Evolutionary conservation across 768 basidiomycete species (phyloP), one percentile per base, ranked within the genome.

Genomic region (Gyrodon lividus): DNA sequence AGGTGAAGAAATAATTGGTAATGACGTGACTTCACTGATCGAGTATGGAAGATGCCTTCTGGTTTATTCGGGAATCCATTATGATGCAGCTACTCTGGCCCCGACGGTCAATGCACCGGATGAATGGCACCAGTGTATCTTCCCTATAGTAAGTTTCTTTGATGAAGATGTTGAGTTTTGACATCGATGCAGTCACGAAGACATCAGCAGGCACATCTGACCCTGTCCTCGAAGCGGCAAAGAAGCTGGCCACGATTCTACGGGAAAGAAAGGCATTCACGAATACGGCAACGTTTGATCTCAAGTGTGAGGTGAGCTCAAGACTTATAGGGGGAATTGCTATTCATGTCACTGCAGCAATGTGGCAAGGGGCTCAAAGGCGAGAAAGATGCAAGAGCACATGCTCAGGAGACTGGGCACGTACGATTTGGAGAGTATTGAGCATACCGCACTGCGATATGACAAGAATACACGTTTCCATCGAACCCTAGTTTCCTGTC

Each of bases 41-140:
- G 33, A 0, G 39, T 22, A 47, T 20, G 46, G 66, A 67, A 77
- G 86, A 17, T 86, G 84, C 51, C 67, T 97, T 13, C 64, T 98
- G n/a, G 76, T 98, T 4, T 98, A 98, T 72, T 92, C 90, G 0
- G 96, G 96, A 3, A 97, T 98, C 41, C 95, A 98, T 67, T 99
- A 99, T 69, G 96, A 99, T 67, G 91, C 91, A 8, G 82, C 87
- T 5, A 86, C 89, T 0, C 72, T 95, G 35, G 83, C 95, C 14
- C 97, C 92, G 0, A 76, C 81, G 68, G 73, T 75, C 8, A 83
- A 84, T 41, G 90, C 88, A 2, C 89, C 91, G 0, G 63, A 74
- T 23, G 93, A 90, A 52, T 99, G 95, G 80, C 95, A 98, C 70
- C 88, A 92, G 61, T 92, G 89, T 2, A 65, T 89, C 43, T 92